A percentile compares a stretch with the other conserved stretches of the same genome.
These are phyloP conservation scores for Metarhizium sp. DNA, from an alignment of 2,329 filamentous ascomycete species.

Conservation along the genomic window DNA sequence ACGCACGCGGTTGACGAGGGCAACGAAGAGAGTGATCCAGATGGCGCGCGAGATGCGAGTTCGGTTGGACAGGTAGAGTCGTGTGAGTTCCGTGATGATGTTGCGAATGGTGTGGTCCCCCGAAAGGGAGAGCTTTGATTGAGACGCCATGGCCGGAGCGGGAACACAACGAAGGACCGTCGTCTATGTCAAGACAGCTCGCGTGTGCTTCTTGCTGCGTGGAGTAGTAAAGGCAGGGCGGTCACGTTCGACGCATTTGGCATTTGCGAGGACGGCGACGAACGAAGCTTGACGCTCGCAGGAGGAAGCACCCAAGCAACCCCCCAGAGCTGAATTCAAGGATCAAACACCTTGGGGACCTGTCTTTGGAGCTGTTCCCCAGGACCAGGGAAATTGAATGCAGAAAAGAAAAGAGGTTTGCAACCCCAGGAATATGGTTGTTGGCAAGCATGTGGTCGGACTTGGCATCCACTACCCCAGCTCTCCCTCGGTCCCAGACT, in stretches of 20 bases:
- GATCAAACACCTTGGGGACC: not conserved
- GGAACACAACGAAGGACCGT: not conserved
- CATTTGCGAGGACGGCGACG: not conserved
- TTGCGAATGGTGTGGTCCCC: constrained; percentile 55
- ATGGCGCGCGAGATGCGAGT: constrained; percentile 74
- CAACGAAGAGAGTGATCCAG: constrained; percentile 72
- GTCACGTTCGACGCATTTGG: not conserved
- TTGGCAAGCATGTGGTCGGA: not conserved
- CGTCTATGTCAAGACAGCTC: not conserved
- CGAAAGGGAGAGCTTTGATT: constrained; percentile 59
- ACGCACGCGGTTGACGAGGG: constrained; percentile 78
- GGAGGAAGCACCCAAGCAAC: not conserved
- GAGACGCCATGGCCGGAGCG: constrained; percentile 52
- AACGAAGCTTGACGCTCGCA: not conserved
- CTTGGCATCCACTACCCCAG: not conserved
- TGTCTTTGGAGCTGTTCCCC: not conserved
- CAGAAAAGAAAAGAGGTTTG: not conserved
- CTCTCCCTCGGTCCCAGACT: not conserved
- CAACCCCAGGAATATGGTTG: not conserved
- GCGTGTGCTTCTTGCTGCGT: not conserved
- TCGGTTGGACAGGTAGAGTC: constrained; percentile 69
- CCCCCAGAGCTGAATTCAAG: not conserved
- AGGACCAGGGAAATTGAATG: not conserved
- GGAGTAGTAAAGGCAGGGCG: not conserved
- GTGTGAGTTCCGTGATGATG: constrained; percentile 56